Evolutionary conservation across 768 basidiomycete genomes (phyloP).

Genomic region (Scleroderma bovista): DNA sequence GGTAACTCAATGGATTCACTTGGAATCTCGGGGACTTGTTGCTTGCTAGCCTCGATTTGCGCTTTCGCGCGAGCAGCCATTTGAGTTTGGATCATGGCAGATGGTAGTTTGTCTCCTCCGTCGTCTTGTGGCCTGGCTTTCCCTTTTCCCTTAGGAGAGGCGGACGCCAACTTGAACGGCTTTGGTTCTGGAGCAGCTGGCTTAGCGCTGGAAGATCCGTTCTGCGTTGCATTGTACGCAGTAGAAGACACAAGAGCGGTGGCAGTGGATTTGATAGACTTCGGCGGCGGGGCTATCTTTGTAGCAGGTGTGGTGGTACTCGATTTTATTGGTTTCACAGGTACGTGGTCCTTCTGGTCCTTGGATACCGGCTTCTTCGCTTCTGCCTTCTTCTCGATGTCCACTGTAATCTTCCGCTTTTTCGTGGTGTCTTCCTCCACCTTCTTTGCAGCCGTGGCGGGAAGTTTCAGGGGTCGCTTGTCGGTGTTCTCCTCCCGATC

Average conservation of each 20-base stretch:
- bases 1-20: constrained; percentile 89
- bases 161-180: constrained; percentile 32
- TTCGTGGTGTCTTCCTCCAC: constrained; percentile 68
- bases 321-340: constrained; percentile 28
- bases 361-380: constrained; percentile 60
- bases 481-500: constrained; percentile 76
- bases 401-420: constrained; percentile 59
- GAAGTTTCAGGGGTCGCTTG: constrained; percentile 53
- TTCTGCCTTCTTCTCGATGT: constrained; percentile 52
- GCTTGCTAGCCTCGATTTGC: constrained; percentile 54
- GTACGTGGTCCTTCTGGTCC: constrained; percentile 35
- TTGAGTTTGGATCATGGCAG: constrained; percentile 56
- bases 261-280: constrained; percentile 31
- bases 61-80: constrained; percentile 71
- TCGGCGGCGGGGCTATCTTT: constrained; percentile 24
- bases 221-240: constrained; percentile 35
- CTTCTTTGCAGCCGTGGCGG: constrained; percentile 45
- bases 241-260: constrained; percentile 33
- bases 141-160: constrained; percentile 41
- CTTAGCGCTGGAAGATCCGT: constrained; percentile 27
- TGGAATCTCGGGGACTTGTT: constrained; percentile 43
- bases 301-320: constrained; percentile 19
- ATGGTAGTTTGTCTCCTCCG: constrained; percentile 48
- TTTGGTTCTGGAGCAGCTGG: constrained; percentile 28
- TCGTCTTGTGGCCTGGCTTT: constrained; percentile 46